Base-by-base conservation (phyloP, 1,139 yeast genomes). In the Casaregolazyma lundiana region DNA sequence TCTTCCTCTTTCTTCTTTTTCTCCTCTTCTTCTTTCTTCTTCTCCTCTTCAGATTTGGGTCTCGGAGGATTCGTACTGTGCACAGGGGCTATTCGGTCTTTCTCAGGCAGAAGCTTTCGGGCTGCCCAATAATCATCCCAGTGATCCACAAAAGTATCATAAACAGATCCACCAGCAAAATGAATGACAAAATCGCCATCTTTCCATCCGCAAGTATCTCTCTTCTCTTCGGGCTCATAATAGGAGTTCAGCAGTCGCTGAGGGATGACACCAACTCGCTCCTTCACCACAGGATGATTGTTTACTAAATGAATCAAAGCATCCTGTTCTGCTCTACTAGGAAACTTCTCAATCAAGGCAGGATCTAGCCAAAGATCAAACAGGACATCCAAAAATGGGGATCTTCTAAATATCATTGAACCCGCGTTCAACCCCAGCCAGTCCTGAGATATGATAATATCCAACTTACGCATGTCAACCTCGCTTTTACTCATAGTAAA, bases 361-460 rank as follows among this genome's bases (percentile, higher is more conserved):
- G 51, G 54, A 35, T 54, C 56, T 20, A 47, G 47, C 63, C 62
- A 58, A 19, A 59, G 43, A 30, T 56, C 54, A 20, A 59, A 45
- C n/a, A 59, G 43, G 37, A 49, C 39, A n/a, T 47, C 48, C 16
- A 53, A 45, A 37, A 54, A 58, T 15, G 49, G 52, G 4, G 66
- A 57, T 21, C 66, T 56, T 16, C 65, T 50, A 30, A 68, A 36
- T 48, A 68, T 59, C 43, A 68, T 62, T 4, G 70, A 64, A 5
- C 72, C 72, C 1, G 70, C 65, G 43, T 67, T 68, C 24, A 68
- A 46, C 4, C 68, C 66, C 35, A 58, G 47, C 43, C 47, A 39
- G 48, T 64, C 68, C 41, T 63, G 66, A n/a, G 60, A 44, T 9
- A 62, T 46, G 13, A 64, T 52, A 21, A 64, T 26, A 24, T 59